Base-by-base conservation (phyloP, 345 rosid genomes). In the Salix viminalis region DNA sequence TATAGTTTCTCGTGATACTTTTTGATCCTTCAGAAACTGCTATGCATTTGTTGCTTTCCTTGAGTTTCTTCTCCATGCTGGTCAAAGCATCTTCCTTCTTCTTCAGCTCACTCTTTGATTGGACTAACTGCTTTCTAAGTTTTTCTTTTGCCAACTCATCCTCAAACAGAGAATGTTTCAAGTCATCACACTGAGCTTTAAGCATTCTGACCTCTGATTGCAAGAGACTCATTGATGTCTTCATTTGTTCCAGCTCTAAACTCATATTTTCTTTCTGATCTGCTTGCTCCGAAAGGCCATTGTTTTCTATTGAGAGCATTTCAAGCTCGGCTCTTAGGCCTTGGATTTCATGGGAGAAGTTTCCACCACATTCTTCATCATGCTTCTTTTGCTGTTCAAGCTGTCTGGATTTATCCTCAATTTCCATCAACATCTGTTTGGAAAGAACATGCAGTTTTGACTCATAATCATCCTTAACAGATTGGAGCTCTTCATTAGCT, bases 141-240 rank as follows among this genome's bases (percentile, higher is more conserved):
- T 84, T 87, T 83, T 92, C 96, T 54, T 89, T 92, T 87, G 89
- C 94, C 52, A 66, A 6, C 73, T 91, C 94, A 71, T 86, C 88
- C 78, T 78, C 89, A 11, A 76, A 65, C 28, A 90, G 62, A 23
- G 90, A 79, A 69, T 77, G 79, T 71, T 87, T 87, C 85, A 90
- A 75, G 76, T 85, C 87, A 69, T 86, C 76, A 74, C 85, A 85
- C 30, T 77, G 86, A 60, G 37, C 75, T 84, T 83, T 87, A 67
- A 82, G 84, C n/a, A 73, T 70, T 52, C 85, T 88, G 50, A 87
- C 46, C 81, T 91, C 92, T 54, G 89, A 76, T 76, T 88, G 79
- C 65, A 91, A 74, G 71, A 64, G 30, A 69, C 70, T 67, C 46
- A 88, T 69, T 15, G 85, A 84, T 70, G 73, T 39, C 77, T 82